A percentile compares a stretch with the other conserved stretches of the same genome.
Conservation (phyloP, 805 yeast species). For the Barnettozyma botsteinii region DNA sequence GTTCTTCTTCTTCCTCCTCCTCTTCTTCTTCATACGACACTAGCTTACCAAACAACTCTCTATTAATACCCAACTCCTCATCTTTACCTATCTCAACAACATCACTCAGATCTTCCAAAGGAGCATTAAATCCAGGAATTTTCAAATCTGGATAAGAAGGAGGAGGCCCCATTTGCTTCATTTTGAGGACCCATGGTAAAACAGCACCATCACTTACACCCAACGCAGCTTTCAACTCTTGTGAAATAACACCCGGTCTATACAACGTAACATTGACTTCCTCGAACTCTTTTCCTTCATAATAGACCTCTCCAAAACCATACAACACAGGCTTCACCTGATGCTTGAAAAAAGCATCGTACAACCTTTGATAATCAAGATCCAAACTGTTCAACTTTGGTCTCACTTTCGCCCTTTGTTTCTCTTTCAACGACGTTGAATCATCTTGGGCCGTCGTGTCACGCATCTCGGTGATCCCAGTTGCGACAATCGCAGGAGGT, state of each 20-base stretch:
- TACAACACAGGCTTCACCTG: slow-evolving; percentile 70
- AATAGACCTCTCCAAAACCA: slow-evolving; percentile 70
- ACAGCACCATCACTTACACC: slow-evolving; percentile 49
- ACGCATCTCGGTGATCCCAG: slow-evolving; percentile 88
- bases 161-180: slow-evolving; percentile 73
- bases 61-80: slow-evolving; percentile 13
- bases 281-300: slow-evolving; percentile 65
- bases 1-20: slow-evolving; percentile 15
- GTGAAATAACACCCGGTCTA: slow-evolving; percentile 67
- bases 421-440: slow-evolving; percentile 54
- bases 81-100: slow-evolving; percentile 19
- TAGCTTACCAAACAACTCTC: slow-evolving; percentile 28
- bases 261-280: slow-evolving; percentile 37
- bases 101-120: slow-evolving; percentile 32
- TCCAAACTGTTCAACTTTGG: slow-evolving; percentile 85
- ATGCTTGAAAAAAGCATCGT: slow-evolving; percentile 80
- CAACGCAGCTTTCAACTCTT: slow-evolving; percentile 58
- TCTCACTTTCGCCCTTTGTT: slow-evolving; percentile 77
- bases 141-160: slow-evolving; percentile 68
- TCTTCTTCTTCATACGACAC: slow-evolving; percentile 20
- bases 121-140: slow-evolving; percentile 49
- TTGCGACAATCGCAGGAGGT: slow-evolving; percentile 71
- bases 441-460: slow-evolving; percentile 49
- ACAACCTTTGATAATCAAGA: slow-evolving; percentile 73
- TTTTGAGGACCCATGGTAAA: slow-evolving; percentile 69